These are phyloP conservation scores for Diplotaxis tenuifolia DNA, from an alignment of 345 rosid genomes.

Conservation along the genomic window DNA sequence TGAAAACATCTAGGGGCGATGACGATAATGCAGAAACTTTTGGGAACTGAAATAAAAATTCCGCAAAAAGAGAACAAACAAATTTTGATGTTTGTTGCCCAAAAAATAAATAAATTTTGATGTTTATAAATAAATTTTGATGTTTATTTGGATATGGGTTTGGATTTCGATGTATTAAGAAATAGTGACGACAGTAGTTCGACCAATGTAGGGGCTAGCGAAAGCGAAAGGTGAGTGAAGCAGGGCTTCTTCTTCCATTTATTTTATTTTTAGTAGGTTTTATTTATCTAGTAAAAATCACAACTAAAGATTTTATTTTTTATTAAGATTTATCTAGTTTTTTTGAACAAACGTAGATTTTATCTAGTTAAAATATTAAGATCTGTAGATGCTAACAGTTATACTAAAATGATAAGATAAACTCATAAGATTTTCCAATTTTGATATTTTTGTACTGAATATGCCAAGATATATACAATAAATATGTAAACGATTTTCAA, in stretches of 20 bases:
- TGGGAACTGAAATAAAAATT: neutral
- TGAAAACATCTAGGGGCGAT: conserved; percentile 14
- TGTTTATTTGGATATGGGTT: conserved; percentile 27
- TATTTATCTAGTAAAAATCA: neutral
- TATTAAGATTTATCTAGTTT: too few species aligned
- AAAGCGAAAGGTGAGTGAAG: conserved; percentile 31
- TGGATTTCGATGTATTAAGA: conserved; percentile 22
- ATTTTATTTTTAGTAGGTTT: neutral
- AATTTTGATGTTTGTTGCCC: too few species aligned
- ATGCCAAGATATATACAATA: neutral
- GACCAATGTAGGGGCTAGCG: conserved; percentile 26
- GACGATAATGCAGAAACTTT: neutral
- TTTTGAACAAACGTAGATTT: too few species aligned
- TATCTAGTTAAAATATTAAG: too few species aligned
- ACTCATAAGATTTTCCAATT: neutral
- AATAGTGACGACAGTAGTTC: conserved; percentile 33
- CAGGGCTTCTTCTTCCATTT: conserved; percentile 21
- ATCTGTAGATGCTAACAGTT: neutral
- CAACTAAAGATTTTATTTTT: neutral
- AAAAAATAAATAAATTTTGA: too few species aligned
- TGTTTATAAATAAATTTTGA: too few species aligned
- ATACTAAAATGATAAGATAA: neutral
- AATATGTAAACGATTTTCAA: too few species aligned
- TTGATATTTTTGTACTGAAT: neutral
- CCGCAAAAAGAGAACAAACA: too few species aligned